Base-by-base conservation (phyloP, 257 asterid species). In the Anisodus tanguticus region DNA sequence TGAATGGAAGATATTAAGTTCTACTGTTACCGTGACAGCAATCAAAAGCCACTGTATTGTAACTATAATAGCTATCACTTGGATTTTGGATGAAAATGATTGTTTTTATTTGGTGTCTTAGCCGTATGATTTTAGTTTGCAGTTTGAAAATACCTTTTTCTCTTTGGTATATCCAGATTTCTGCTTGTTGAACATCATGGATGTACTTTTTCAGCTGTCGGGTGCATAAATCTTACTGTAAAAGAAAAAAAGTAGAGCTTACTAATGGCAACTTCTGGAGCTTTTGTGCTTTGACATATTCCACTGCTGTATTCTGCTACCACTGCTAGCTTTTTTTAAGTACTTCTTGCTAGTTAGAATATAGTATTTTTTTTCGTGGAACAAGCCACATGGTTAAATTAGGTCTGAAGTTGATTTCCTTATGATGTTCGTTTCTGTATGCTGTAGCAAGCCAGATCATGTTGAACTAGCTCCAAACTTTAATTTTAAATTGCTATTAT, bases 91-190 rank as follows among this genome's bases (percentile, higher is more conserved):
- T 11, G 63, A 53, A 26, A 51, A 26, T 49, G 13, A 12, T 76
- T 76, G 55, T 35, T 76, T 72, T 19, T 76, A 13, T 51, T 26
- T 76, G 64, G 47, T 6, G 60, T 76, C 45, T 76, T 76, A 76
- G 63, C 13, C 12, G 63, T 76, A 76, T 7, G 63, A 51, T 22
- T 53, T 72, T 51, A 11, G 81, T 12, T 51, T 51, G 62, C 45
- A 76, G 63, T 39, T 51, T 51, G 19, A 76, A n/a, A 51, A 2
- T 74, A 0, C 62, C 62, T 74, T 17, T 22, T 74, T 49, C 41
- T 74, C 4, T 74, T 49, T 51, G 16, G 63, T 6, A 22, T 22
- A 51, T 74, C 81, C 81, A 12, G 22, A 39, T 22, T 22, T 49
- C 62, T 47, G 3, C 45, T 74, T 71, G 35, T 71, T 35, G 41